phyloP scores from a whole-genome alignment of 1,139 yeast species.

The Candida gigantensis region DNA sequence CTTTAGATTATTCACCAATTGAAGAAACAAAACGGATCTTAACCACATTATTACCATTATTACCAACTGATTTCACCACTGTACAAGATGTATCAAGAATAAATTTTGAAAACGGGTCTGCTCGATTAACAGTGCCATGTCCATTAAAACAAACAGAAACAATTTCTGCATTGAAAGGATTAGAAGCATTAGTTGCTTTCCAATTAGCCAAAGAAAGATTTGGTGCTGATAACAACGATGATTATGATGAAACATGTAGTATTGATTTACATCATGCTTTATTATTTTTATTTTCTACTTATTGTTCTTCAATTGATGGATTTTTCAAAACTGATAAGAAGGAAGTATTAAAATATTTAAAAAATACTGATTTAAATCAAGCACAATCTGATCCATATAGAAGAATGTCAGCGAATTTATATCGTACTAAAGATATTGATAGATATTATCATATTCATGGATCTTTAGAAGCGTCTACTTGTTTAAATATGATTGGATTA shows the following conservation, averaged over 20 bases:
- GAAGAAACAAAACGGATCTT: slow-evolving; percentile 21
- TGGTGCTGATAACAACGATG: no score
- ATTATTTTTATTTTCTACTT: slow-evolving; percentile 28
- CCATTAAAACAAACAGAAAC: slow-evolving; percentile 31
- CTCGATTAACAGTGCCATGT: slow-evolving; percentile 24
- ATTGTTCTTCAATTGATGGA: slow-evolving; percentile 29
- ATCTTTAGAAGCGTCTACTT: slow-evolving; percentile 30
- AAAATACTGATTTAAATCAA: slow-evolving; percentile 26
- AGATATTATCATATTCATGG: slow-evolving; percentile 34
- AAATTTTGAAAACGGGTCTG: slow-evolving; percentile 17
- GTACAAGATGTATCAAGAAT: slow-evolving; percentile 17
- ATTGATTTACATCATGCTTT: slow-evolving; percentile 30
- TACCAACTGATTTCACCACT: slow-evolving; percentile 21
- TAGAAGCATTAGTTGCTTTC: slow-evolving; percentile 27
- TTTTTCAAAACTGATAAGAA: slow-evolving; percentile 24
- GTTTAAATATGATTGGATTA: slow-evolving; percentile 33
- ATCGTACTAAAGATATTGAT: slow-evolving; percentile 28
- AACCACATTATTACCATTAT: slow-evolving; percentile 14
- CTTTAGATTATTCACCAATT: slow-evolving; percentile 14
- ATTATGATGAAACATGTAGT: slow-evolving; percentile 8
- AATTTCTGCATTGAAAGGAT: slow-evolving; percentile 28
- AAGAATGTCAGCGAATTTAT: slow-evolving; percentile 33
- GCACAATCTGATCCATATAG: slow-evolving; percentile 31
- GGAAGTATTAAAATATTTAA: slow-evolving; percentile 20
- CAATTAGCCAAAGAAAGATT: slow-evolving; percentile 23